Base-by-base conservation (phyloP, 495 filamentous ascomycete species). In the Chaetomium tenue region DNA sequence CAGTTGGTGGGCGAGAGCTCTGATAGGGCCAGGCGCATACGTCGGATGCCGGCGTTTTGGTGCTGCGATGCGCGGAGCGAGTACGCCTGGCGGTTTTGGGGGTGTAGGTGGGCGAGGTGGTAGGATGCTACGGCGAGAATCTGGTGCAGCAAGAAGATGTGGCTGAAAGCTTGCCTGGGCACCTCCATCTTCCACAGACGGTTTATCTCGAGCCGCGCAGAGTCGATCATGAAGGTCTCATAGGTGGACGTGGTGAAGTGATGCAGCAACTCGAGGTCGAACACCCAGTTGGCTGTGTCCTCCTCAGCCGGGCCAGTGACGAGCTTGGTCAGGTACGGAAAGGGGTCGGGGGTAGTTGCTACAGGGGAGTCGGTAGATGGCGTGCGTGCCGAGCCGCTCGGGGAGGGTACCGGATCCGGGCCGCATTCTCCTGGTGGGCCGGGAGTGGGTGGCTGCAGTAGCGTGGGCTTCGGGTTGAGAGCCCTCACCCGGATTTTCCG, bases 241-340 rank as follows among this genome's bases (percentile, higher is more conserved):
- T 47, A 66, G 25, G 72, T 70, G 0, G 16, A 40, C 12, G 66
- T 61, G 39, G 63, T 65, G 60, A 65, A 76, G 55, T 74, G 69
- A 47, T 74, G 68, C 15, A 74, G 28, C 22, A 73, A 63, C 53
- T 73, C 66, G 18, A 74, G 66, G 53, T 76, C 72, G 6, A 68
- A 61, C 7, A 71, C 64, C 70, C 67, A 74, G 54, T 40, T 50
- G 13, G 60, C 50, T 13, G 60, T 46, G 42, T 63, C 40, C 44
- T 61, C 26, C 7, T 70, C 61, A 1, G 64, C n/a, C 16, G 60
- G 56, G 47, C 51, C 37, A 23, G 60, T 51, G 51, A 58, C 51
- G 37, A 71, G 69, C 53, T 68, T 71, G 56, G 58, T 59, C 22
- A 73, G 64, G 60, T 69, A 71, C 13, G 65, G 66, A 42, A 70